Evolutionary conservation across 306 rosid species (phyloP).

Genomic region (Argentina anserina): DNA sequence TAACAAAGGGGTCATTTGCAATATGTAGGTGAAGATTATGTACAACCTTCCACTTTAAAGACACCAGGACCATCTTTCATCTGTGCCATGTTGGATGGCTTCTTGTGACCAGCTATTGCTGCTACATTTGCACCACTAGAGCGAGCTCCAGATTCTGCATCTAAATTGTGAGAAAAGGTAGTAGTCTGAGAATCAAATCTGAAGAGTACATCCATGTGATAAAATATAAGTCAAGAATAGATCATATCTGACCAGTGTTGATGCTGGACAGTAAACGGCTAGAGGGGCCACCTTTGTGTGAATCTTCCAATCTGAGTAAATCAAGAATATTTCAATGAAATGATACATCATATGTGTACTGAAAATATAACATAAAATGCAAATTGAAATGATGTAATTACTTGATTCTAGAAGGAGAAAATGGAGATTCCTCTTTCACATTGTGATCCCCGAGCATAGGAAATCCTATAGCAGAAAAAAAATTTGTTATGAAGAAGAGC

Average conservation of each 20-base stretch:
- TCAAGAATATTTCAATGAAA: constrained; percentile 24
- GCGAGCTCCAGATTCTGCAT: constrained; percentile 49
- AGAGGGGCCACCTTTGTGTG: constrained; percentile 62
- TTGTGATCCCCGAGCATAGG: constrained; percentile 59
- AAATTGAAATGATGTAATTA: constrained; percentile 34
- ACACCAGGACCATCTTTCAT: constrained; percentile 63
- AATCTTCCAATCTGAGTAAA: constrained; percentile 71
- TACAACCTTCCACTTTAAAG: constrained; percentile 73
- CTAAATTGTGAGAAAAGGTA: constrained; percentile 38
- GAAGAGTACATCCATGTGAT: neutral
- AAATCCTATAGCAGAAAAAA: constrained; percentile 41
- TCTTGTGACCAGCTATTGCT: constrained; percentile 48
- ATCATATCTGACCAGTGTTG: constrained; percentile 53
- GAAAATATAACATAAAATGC: constrained; percentile 12
- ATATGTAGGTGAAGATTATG: constrained; percentile 12
- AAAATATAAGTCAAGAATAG: neutral
- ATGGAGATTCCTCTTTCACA: constrained; percentile 74
- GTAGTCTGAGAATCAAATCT: constrained; percentile 22
- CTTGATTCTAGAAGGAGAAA: constrained; percentile 84
- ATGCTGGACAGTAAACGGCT: constrained; percentile 60
- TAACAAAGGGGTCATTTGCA: neutral
- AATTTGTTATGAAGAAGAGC: constrained; percentile 10
- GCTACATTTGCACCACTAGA: constrained; percentile 36
- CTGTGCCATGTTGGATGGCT: constrained; percentile 53
- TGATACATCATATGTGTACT: constrained; percentile 11